These are phyloP conservation scores for thale cress (Arabidopsis thaliana) DNA, from an alignment of 345 rosid genomes.

Conservation along the genomic window DNA sequence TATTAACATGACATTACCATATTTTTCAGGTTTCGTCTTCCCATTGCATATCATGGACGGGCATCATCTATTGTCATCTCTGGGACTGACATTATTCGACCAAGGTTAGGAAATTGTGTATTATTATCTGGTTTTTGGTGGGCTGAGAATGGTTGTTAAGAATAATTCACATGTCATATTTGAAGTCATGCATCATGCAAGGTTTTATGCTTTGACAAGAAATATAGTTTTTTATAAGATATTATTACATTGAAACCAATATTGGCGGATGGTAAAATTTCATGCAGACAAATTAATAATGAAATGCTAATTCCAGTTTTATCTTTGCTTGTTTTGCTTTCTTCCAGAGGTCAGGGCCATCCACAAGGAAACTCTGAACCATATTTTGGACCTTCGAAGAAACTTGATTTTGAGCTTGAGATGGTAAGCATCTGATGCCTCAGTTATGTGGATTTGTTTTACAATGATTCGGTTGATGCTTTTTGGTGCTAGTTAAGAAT, in stretches of 20 bases:
- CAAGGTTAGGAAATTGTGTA: constrained; percentile 56
- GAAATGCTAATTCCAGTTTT: constrained; percentile 25
- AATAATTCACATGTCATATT: constrained; percentile 18
- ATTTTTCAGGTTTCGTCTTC: constrained; percentile 85
- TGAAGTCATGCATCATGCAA: constrained; percentile 23
- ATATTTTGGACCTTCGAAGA: constrained; percentile 84
- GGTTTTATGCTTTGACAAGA: background rate
- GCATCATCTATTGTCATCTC: constrained; percentile 91
- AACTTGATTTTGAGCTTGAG: constrained; percentile 97
- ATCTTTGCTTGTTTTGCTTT: constrained; percentile 31
- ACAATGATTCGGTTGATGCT: background rate
- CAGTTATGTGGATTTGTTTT: background rate
- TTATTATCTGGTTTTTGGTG: background rate
- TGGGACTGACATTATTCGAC: constrained; percentile 86
- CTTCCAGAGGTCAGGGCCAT: constrained; percentile 80
- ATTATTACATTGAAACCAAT: constrained; percentile 4
- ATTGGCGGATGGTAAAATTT: background rate
- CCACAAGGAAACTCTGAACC: constrained; percentile 78
- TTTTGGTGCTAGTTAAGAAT: constrained; percentile 8
- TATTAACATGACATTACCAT: constrained; percentile 20
- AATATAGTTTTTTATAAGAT: background rate
- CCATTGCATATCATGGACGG: constrained; percentile 96
- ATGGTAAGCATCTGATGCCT: constrained; percentile 63
- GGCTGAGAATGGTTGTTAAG: constrained; percentile 18
- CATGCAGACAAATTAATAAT: background rate